Evolutionary conservation across 345 rosid species (phyloP).

Genomic region (Camelina hispida): DNA sequence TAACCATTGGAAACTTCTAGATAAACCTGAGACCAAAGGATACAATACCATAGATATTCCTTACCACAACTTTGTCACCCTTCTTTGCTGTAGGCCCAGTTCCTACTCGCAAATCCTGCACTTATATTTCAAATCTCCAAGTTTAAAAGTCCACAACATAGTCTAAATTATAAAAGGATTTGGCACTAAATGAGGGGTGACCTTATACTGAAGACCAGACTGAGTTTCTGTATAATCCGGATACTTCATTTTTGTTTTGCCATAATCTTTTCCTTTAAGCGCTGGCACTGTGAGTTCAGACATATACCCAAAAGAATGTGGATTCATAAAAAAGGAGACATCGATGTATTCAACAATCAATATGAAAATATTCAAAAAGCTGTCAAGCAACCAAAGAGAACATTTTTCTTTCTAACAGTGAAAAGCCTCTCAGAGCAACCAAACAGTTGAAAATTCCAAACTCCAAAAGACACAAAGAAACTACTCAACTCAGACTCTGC

Average conservation of each 20-base stretch:
- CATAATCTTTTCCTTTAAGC: constrained; percentile 90
- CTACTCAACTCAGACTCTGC: not conserved
- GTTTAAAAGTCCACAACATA: constrained; percentile 10
- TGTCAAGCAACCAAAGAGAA: no score
- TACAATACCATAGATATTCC: constrained; percentile 23
- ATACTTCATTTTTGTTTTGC: constrained; percentile 85
- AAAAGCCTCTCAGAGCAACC: constrained; percentile 20
- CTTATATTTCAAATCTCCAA: constrained; percentile 28
- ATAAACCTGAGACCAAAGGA: not conserved
- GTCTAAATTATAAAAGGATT: not conserved
- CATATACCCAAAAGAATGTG: not conserved
- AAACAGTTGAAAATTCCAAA: constrained; percentile 15
- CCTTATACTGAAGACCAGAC: constrained; percentile 98
- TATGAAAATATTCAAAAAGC: no score
- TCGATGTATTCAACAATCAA: not conserved
- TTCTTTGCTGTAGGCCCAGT: constrained; percentile 77
- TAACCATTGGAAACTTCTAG: not conserved
- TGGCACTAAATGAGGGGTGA: constrained; percentile 37
- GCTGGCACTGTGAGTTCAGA: constrained; percentile 71
- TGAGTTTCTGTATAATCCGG: constrained; percentile 84
- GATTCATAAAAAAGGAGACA: not conserved
- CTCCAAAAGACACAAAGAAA: not conserved
- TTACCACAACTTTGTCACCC: constrained; percentile 88
- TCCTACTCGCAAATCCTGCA: constrained; percentile 88
- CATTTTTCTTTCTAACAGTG: not conserved